phyloP scores from a whole-genome alignment of 139 green algal species.

The Picochlorum sp. region DNA sequence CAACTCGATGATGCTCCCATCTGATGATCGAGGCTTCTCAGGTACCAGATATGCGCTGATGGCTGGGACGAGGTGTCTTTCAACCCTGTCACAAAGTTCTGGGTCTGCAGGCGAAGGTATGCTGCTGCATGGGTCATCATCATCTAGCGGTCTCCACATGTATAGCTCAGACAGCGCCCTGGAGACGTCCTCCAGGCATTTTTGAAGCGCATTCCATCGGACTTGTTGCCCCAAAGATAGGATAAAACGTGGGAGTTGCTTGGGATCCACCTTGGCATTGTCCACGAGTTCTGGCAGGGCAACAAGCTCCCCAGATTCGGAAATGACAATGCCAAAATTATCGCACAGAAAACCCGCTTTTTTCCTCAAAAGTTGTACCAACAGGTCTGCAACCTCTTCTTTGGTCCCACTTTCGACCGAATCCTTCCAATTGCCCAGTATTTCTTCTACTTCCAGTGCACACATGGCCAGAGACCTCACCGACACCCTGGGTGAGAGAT shows the following conservation, averaged over 20 bases:
- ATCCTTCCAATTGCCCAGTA: conserved; percentile 48
- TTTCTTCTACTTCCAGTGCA: conserved; percentile 58
- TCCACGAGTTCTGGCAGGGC: conserved; percentile 61
- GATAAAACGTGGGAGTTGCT: conserved; percentile 57
- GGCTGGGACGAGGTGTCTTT: conserved; percentile 29
- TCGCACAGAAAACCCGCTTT: conserved; percentile 60
- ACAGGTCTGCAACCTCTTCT: conserved; percentile 53
- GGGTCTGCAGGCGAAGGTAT: neutral
- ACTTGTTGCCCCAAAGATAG: conserved; percentile 63
- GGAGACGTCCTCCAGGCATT: conserved; percentile 46
- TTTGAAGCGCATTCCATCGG: conserved; percentile 55
- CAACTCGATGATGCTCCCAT: conserved; percentile 71
- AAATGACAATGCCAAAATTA: conserved; percentile 52
- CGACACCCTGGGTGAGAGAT: conserved; percentile 35
- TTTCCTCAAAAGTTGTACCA: conserved; percentile 41
- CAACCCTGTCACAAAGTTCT: neutral
- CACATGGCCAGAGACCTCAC: conserved; percentile 49
- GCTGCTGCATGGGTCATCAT: neutral
- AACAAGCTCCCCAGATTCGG: conserved; percentile 33
- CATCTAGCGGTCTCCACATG: conserved; percentile 18
- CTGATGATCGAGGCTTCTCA: conserved; percentile 26
- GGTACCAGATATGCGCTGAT: conserved; percentile 44
- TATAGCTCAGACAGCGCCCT: conserved; percentile 55
- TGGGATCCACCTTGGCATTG: conserved; percentile 21
- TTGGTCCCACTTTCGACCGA: conserved; percentile 32